These are phyloP conservation scores for Tilletiaria anomala DNA, from an alignment of 1,284 basidiomycete species.

Conservation along the genomic window DNA sequence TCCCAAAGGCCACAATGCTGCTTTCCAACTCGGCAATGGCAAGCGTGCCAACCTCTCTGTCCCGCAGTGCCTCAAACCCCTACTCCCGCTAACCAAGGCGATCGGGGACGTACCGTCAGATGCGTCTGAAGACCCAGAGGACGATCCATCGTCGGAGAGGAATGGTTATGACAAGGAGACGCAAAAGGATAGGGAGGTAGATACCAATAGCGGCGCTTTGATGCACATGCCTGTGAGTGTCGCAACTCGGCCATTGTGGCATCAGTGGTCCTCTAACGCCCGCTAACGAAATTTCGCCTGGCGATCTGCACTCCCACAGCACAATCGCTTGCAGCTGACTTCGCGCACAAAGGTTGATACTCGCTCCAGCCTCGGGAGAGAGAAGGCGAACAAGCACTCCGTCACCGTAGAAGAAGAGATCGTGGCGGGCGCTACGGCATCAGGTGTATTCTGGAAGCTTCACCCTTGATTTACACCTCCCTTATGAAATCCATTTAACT, in stretches of 20 bases:
- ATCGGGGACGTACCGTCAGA: too few relatives aligned
- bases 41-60: slow-evolving; percentile 59
- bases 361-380: too few relatives aligned
- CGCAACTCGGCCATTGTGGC: background rate
- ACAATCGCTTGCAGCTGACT: slow-evolving; percentile 28
- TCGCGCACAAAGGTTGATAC: slow-evolving; percentile 16
- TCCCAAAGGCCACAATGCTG: too few relatives aligned
- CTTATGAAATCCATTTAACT: too few relatives aligned
- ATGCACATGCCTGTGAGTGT: slow-evolving; percentile 24
- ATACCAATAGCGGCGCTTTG: slow-evolving; percentile 21
- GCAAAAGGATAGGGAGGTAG: slow-evolving; percentile 15
- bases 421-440: slow-evolving; percentile 20
- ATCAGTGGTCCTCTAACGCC: background rate
- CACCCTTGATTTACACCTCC: too few relatives aligned
- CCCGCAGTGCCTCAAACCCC: slow-evolving; percentile 48
- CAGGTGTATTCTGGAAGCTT: slow-evolving; percentile 28
- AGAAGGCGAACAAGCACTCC: slow-evolving; percentile 12
- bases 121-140: background rate
- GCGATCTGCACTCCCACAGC: slow-evolving; percentile 1
- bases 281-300: background rate
- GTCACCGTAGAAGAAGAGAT: slow-evolving; percentile 19
- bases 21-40: slow-evolving; percentile 52
- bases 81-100: slow-evolving; percentile 41
- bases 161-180: slow-evolving; percentile 3
- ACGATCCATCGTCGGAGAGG: slow-evolving; percentile 3